Base-by-base conservation (phyloP, 345 rosid genomes). In the Erysimum cheiranthoides region DNA sequence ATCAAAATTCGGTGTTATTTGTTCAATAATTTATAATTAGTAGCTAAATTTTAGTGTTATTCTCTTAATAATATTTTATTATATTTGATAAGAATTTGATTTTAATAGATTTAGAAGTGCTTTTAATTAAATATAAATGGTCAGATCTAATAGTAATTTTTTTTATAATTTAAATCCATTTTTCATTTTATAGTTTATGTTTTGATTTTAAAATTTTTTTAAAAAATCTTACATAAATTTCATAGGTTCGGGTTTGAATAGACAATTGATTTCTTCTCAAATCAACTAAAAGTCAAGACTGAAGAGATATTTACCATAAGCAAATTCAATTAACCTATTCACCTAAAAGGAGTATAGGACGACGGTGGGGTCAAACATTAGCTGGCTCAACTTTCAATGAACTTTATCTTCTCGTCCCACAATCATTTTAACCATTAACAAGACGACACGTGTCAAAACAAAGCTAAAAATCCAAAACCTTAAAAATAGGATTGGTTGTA, bases 321-420 rank as follows among this genome's bases (percentile, higher is more conserved):
- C 51, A 56, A 71, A 64, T 38, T 57, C 54, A 57, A 8, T 47
- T 64, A 77, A 47, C 47, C 61, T 27, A 51, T 40, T 65, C 51
- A 63, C 71, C 66, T 77, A 71, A n/a, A n/a, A n/a, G n/a, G n/a
- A n/a, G n/a, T n/a, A 70, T 46, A 46, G 10, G 16, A 58, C 28
- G 27, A 58, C 28, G 27, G 68, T 71, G 32, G 68, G 73, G 34
- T 17, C 77, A 38, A 8, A 4, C 25, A 28, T 31, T 64, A 66
- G 73, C 62, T 50, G 77, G 51, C 69, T 72, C 73, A 17, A 65
- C 5, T 32, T 45, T 39, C 51, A 56, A 77, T 30, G 16, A 39
- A 16, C 73, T 38, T 58, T 50, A 58, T 58, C 52, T 4, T 0
- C 8, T 4, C 43, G 61, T 5, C 76, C 71, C 65, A 54, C 10